Evolutionary conservation across 208 protist genomes (phyloP).

Genomic region (Zelonia costaricensis): DNA sequence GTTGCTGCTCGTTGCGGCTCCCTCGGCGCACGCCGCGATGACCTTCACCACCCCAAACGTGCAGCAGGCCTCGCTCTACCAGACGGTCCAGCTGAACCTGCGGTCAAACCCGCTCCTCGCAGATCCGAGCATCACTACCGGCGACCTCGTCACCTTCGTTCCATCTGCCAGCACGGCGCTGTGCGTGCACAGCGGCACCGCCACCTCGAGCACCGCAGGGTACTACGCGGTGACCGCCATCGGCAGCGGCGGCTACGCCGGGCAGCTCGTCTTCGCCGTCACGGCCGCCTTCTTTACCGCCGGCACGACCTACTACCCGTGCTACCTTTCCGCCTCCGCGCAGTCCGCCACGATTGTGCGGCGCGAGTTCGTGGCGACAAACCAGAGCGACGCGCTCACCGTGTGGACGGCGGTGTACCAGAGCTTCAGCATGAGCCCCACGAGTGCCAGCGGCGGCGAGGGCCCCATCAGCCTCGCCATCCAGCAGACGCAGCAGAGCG

Average conservation of each 20-base stretch:
- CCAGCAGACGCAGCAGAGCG: conserved; percentile 25
- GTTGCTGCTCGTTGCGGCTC: conserved; percentile 2
- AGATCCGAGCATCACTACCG: conserved; percentile 55
- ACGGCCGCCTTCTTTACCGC: conserved; percentile 51
- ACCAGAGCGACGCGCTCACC: conserved; percentile 27
- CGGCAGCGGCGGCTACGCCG: conserved; percentile 42
- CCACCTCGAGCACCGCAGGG: conserved; percentile 19
- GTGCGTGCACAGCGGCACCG: conserved; percentile 24
- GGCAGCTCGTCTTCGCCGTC: conserved; percentile 33
- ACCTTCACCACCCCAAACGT: conserved; percentile 70
- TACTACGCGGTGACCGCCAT: conserved; percentile 45
- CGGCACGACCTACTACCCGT: conserved; percentile 59
- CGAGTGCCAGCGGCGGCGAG: conserved; percentile 43
- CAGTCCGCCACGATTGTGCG: conserved; percentile 40
- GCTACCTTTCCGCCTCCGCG: conserved; percentile 55
- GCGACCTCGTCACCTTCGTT: conserved; percentile 75
- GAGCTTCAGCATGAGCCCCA: conserved; percentile 42
- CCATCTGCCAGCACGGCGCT: not conserved
- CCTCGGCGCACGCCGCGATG: conserved; percentile 48
- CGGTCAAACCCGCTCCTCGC: conserved; percentile 52
- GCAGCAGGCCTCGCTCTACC: conserved; percentile 79
- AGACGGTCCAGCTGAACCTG: conserved; percentile 63
- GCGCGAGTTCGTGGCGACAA: conserved; percentile 16
- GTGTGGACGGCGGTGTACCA: conserved; percentile 79
- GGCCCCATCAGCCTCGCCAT: conserved; percentile 61